Conservation (phyloP, 202 grass and related monocot species). For the Schoenoplectus tabernaemontani region DNA sequence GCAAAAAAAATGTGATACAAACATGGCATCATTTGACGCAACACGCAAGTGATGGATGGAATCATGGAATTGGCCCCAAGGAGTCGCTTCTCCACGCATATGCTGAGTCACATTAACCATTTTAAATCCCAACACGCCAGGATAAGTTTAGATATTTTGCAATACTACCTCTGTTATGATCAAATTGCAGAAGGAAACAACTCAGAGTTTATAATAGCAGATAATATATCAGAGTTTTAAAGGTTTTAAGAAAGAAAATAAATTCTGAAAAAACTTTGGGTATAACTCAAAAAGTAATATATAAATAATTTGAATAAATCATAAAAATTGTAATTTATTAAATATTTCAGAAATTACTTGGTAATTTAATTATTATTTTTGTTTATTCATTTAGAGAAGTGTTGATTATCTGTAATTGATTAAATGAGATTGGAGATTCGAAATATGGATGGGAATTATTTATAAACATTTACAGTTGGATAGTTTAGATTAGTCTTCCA, state of each 20-base stretch:
- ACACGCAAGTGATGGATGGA: no score
- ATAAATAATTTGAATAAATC: background rate
- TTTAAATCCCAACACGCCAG: background rate
- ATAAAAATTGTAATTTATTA: background rate
- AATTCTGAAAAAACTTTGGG: background rate
- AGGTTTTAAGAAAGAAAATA: background rate
- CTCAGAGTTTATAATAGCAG: background rate
- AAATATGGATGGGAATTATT: no score
- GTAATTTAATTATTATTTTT: background rate
- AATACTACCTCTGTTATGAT: background rate
- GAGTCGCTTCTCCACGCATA: background rate
- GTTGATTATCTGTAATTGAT: no score
- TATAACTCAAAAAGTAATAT: background rate
- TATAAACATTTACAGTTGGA: no score
- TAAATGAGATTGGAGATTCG: no score
- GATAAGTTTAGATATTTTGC: background rate
- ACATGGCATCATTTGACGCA: background rate
- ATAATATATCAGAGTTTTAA: background rate
- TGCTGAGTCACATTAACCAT: constrained; percentile 3
- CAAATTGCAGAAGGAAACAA: background rate
- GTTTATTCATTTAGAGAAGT: background rate
- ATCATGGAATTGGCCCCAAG: background rate
- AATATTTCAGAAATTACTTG: background rate
- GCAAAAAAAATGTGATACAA: background rate
- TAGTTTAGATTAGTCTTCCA: no score